Percentiles rank a stretch among this genome's conserved stretches.
phyloP scores from a whole-genome alignment of 169 alveolate genomes.

The Plasmodium falciparum region DNA sequence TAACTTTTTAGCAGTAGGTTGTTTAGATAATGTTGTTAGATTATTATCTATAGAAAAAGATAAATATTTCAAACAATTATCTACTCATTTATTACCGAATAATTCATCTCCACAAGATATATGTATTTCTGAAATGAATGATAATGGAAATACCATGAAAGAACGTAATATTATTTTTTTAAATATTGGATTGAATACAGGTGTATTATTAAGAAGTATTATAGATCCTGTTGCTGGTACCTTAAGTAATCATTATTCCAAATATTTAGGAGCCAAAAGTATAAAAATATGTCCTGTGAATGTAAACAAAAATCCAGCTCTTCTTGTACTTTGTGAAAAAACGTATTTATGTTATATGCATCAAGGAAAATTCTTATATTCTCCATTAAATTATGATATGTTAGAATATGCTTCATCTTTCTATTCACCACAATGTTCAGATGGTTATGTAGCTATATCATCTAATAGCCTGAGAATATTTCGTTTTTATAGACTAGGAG shows the following conservation, averaged over 20 bases:
- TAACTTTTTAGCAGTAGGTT: constrained; percentile 96
- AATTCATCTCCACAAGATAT: constrained; percentile 90
- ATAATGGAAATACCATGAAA: constrained; percentile 24
- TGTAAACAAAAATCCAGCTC: constrained; percentile 80
- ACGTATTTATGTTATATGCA: constrained; percentile 91
- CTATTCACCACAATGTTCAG: constrained; percentile 88
- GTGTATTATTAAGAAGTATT: constrained; percentile 95
- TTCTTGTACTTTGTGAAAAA: constrained; percentile 90
- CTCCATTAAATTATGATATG: constrained; percentile 91
- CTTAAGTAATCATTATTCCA: constrained; percentile 95
- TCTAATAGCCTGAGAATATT: constrained; percentile 91
- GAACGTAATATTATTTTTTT: constrained; percentile 81
- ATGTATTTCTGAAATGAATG: constrained; percentile 79
- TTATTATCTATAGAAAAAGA: constrained; percentile 95
- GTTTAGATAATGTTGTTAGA: constrained; percentile 94
- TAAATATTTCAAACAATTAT: constrained; percentile 89
- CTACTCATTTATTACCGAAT: constrained; percentile 94
- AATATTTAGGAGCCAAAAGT: constrained; percentile 95
- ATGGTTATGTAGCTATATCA: constrained; percentile 94
- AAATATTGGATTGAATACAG: constrained; percentile 97
- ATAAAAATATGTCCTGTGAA: constrained; percentile 89
- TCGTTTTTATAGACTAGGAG: constrained; percentile 89
- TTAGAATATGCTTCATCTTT: constrained; percentile 92
- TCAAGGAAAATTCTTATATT: constrained; percentile 85
- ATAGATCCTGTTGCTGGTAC: constrained; percentile 96